These are phyloP conservation scores for Antarctomyces pellizariae DNA, from an alignment of 495 filamentous ascomycete species.

Conservation along the genomic window DNA sequence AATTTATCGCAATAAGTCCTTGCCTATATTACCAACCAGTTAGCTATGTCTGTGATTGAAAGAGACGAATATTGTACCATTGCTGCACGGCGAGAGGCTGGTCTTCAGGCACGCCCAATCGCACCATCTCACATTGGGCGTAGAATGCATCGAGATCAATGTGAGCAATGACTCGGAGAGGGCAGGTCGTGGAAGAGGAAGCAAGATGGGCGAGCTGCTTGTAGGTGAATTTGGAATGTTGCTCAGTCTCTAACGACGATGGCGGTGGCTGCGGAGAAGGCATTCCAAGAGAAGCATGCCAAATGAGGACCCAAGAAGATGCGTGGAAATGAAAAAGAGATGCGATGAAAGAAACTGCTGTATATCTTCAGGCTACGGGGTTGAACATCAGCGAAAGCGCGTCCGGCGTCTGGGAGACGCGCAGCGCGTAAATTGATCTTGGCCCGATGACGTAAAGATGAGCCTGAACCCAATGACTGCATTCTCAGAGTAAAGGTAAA, in stretches of 20 bases:
- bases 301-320: too few relatives aligned
- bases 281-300: too few relatives aligned
- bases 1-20: constrained; percentile 89
- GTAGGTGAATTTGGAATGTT: constrained; percentile 57
- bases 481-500: too few relatives aligned
- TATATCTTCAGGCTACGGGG: too few relatives aligned
- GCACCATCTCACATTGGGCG: constrained; percentile 85
- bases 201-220: constrained; percentile 57
- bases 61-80: constrained; percentile 21
- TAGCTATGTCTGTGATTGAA: constrained; percentile 4
- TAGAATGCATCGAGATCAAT: constrained; percentile 97
- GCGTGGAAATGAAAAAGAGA: too few relatives aligned
- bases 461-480: too few relatives aligned
- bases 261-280: too few relatives aligned
- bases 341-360: too few relatives aligned
- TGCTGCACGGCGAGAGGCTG: constrained; percentile 82
- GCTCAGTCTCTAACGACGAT: constrained; percentile 13
- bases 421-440: too few relatives aligned
- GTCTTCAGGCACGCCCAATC: constrained; percentile 47
- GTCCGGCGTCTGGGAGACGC: too few relatives aligned
- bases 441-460: too few relatives aligned
- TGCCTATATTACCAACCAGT: constrained; percentile 17
- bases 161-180: constrained; percentile 71
- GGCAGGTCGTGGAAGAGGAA: constrained; percentile 42
- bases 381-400: too few relatives aligned